Evolutionary conservation across 2,329 filamentous ascomycete genomes (phyloP).

Genomic region (Moelleriella libera): DNA sequence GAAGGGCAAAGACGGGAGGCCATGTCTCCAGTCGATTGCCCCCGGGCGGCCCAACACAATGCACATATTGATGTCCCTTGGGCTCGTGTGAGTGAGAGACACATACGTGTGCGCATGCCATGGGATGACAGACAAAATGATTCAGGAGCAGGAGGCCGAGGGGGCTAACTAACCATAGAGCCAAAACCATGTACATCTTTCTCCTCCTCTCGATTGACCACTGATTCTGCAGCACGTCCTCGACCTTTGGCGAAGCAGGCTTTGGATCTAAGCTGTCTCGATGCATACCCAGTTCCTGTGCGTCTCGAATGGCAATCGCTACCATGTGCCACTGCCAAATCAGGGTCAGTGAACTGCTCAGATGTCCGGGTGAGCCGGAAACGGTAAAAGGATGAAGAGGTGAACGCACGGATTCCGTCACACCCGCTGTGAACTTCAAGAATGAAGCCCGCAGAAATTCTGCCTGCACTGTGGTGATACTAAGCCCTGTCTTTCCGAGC

Average conservation of each 20-base stretch:
- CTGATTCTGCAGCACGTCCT: conserved; percentile 37
- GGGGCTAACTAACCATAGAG: conserved; percentile 17
- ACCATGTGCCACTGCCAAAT: conserved; percentile 36
- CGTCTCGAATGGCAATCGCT: conserved; percentile 42
- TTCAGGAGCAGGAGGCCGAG: background rate
- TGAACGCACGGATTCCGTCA: conserved; percentile 36
- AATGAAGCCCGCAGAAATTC: conserved; percentile 42
- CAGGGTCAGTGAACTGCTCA: background rate
- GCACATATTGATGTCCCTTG: conserved; percentile 40
- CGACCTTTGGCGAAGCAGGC: conserved; percentile 27
- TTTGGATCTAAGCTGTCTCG: conserved; percentile 36
- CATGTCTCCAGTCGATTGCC: conserved; percentile 34
- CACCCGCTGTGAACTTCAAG: conserved; percentile 43
- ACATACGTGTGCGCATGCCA: background rate
- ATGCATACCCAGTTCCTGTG: conserved; percentile 48
- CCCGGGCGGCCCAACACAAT: conserved; percentile 41
- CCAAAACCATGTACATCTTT: conserved; percentile 40
- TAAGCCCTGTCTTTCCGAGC: conserved; percentile 42
- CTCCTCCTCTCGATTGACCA: conserved; percentile 44
- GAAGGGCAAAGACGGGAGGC: conserved; percentile 33
- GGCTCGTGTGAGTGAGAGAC: too few species aligned
- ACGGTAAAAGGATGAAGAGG: background rate
- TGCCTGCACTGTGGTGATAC: conserved; percentile 40
- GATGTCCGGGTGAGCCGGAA: background rate
- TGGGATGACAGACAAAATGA: too few species aligned